Conservation (phyloP, 179 eudicot genomes). For the Gypsophila paniculata region DNA sequence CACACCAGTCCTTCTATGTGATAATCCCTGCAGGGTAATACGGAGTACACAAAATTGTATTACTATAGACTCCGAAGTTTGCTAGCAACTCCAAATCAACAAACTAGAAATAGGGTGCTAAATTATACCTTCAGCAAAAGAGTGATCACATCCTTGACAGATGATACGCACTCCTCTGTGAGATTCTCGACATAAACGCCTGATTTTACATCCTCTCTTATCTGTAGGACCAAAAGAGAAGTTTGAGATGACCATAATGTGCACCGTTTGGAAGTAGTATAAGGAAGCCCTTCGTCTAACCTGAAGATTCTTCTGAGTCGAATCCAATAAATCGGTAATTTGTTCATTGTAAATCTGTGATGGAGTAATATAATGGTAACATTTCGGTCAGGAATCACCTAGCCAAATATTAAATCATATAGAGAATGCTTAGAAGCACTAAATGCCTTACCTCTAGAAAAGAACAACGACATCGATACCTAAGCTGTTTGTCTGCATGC, state of each 20-base stretch:
- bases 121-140: constrained; percentile 82
- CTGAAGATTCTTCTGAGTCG: constrained; percentile 90
- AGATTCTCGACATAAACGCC: constrained; percentile 96
- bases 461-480: constrained; percentile 89
- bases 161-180: constrained; percentile 72
- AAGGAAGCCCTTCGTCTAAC: constrained; percentile 30
- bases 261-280: constrained; percentile 7
- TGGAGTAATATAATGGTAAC: too few relatives aligned
- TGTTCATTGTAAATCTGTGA: constrained; percentile 96
- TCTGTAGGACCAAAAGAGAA: constrained; percentile 39
- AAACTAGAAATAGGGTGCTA: too few relatives aligned
- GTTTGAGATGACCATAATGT: constrained; percentile 15
- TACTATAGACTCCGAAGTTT: too few relatives aligned
- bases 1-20: constrained; percentile 80
- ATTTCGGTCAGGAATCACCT: too few relatives aligned
- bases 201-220: constrained; percentile 90
- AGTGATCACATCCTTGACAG: constrained; percentile 74
- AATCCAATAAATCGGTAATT: constrained; percentile 90
- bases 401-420: too few relatives aligned
- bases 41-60: neutral
- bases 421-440: too few relatives aligned
- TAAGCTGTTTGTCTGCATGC: constrained; percentile 72
- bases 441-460: constrained; percentile 99
- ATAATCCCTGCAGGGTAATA: constrained; percentile 65
- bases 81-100: too few relatives aligned